Percentiles rank a stretch among this genome's conserved stretches.
These are phyloP conservation scores for Cicer pinnatifidum DNA, from an alignment of 306 rosid species.

Conservation along the genomic window DNA sequence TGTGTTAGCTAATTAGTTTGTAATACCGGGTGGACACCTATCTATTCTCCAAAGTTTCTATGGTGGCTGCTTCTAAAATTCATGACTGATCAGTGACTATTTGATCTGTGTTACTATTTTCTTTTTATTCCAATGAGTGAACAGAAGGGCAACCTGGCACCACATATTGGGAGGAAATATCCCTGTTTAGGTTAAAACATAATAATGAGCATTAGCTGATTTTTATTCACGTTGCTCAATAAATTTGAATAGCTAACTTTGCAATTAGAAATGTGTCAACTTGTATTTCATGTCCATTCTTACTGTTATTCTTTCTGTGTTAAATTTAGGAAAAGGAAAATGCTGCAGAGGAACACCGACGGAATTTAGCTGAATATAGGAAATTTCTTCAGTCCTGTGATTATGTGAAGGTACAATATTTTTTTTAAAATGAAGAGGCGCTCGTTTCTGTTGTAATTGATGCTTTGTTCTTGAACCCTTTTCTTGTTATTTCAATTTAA, in stretches of 20 bases:
- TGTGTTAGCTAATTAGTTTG: neutral
- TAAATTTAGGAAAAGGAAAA: slow-evolving; percentile 81
- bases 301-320: slow-evolving; percentile 23
- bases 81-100: slow-evolving; percentile 6
- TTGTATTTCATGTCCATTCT: slow-evolving; percentile 31
- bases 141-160: neutral
- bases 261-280: neutral
- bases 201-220: slow-evolving; percentile 19
- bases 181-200: slow-evolving; percentile 9
- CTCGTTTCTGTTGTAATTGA: slow-evolving; percentile 37
- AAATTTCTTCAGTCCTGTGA: slow-evolving; percentile 86
- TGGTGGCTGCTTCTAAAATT: neutral
- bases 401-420: slow-evolving; percentile 70
- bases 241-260: slow-evolving; percentile 4
- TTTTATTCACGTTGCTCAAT: slow-evolving; percentile 10
- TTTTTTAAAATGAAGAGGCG: slow-evolving; percentile 18
- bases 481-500: slow-evolving; percentile 23
- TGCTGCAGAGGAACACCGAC: slow-evolving; percentile 84
- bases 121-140: slow-evolving; percentile 13
- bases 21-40: neutral
- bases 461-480: slow-evolving; percentile 36
- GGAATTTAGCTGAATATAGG: slow-evolving; percentile 72
- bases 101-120: neutral
- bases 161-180: neutral
- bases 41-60: neutral